A percentile compares a stretch with the other conserved stretches of the same genome.
These are phyloP conservation scores for Westerdykella ornata DNA, from an alignment of 2,329 filamentous ascomycete genomes.

Conservation along the genomic window DNA sequence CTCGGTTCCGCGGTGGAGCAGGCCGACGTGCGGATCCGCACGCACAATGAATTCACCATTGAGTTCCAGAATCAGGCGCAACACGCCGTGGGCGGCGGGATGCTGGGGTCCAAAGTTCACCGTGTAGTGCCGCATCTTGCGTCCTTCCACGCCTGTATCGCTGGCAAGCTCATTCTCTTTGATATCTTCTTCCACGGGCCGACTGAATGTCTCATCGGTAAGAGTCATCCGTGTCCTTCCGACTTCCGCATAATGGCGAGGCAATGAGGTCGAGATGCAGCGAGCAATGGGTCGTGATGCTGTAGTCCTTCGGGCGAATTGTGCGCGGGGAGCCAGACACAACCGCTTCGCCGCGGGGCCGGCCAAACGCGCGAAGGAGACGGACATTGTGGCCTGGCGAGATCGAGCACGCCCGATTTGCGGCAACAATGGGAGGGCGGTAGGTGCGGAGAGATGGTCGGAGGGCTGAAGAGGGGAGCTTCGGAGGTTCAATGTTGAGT, in stretches of 20 bases:
- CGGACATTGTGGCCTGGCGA: conserved; percentile 54
- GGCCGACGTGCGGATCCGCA: conserved; percentile 90
- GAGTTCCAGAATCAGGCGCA: conserved; percentile 93
- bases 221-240: conserved; percentile 56
- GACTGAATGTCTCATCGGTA: conserved; percentile 57
- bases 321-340: conserved; percentile 50
- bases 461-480: conserved; percentile 30
- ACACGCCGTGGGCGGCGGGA: conserved; percentile 94
- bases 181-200: conserved; percentile 43
- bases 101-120: conserved; percentile 99
- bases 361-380: conserved; percentile 64
- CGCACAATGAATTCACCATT: conserved; percentile 97
- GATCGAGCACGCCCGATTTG: conserved; percentile 23
- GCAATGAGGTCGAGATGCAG: conserved; percentile 58
- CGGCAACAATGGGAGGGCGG: conserved; percentile 31
- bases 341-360: conserved; percentile 63
- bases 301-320: conserved; percentile 30
- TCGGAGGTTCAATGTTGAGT: conserved; percentile 22
- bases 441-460: conserved; percentile 26
- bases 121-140: conserved; percentile 97
- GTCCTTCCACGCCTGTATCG: conserved; percentile 48
- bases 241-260: conserved; percentile 58
- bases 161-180: conserved; percentile 39
- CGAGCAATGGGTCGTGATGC: conserved; percentile 47
- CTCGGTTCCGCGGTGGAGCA: conserved; percentile 94